These are phyloP conservation scores for Pisolithus marmoratus DNA, from an alignment of 768 basidiomycete species.

Conservation along the genomic window DNA sequence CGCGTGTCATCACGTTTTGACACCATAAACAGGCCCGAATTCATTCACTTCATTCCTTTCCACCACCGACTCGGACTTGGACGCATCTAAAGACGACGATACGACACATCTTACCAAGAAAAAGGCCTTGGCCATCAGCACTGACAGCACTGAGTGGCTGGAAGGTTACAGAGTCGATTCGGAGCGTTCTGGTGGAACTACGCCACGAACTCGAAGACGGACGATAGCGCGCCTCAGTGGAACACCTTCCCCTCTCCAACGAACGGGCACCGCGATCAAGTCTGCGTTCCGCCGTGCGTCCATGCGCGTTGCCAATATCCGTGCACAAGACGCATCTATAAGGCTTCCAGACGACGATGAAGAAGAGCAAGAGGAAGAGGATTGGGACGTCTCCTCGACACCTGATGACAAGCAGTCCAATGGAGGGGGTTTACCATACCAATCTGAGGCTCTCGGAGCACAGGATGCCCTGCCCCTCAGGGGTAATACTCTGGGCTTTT, in stretches of 20 bases:
- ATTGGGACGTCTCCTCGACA: slow-evolving; percentile 8
- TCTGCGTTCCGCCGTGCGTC: slow-evolving; percentile 60
- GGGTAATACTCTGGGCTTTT: slow-evolving; percentile 72
- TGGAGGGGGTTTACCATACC: slow-evolving; percentile 22
- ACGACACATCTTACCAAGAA: slow-evolving; percentile 52
- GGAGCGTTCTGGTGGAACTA: slow-evolving; percentile 39
- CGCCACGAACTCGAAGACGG: slow-evolving; percentile 35
- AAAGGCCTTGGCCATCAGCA: slow-evolving; percentile 34
- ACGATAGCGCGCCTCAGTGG: slow-evolving; percentile 42
- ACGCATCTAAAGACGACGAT: slow-evolving; percentile 51
- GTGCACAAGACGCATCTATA: slow-evolving; percentile 54
- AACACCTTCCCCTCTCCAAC: slow-evolving; percentile 54
- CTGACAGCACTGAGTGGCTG: slow-evolving; percentile 23
- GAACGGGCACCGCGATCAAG: slow-evolving; percentile 54
- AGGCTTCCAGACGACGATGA: slow-evolving; percentile 47
- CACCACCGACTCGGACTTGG: slow-evolving; percentile 23
- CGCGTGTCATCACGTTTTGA: slow-evolving; percentile 32
- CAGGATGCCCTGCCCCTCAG: slow-evolving; percentile 48
- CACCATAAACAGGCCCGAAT: slow-evolving; percentile 36
- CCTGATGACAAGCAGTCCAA: slow-evolving; percentile 36
- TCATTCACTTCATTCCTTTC: slow-evolving; percentile 51
- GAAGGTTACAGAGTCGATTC: slow-evolving; percentile 34
- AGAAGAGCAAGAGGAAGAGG: slow-evolving; percentile 17
- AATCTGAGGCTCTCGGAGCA: slow-evolving; percentile 34
- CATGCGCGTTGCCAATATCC: slow-evolving; percentile 77